Conservation (phyloP, 225 moss, liverwort and hornwort species). For the Marchantia polymorpha region DNA sequence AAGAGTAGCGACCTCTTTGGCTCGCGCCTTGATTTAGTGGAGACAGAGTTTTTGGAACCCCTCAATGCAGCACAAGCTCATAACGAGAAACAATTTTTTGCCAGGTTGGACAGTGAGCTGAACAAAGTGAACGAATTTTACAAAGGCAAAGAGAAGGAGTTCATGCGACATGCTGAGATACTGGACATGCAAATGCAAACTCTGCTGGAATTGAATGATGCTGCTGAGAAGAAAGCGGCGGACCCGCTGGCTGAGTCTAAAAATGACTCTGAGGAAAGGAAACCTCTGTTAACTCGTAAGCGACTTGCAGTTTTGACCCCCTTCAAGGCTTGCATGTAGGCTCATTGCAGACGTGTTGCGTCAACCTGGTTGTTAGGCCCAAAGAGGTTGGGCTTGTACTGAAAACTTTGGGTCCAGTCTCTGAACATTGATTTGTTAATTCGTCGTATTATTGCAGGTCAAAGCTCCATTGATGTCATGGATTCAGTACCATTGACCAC, state of each 20-base stretch:
- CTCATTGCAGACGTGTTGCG: background rate
- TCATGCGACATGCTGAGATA: slow-evolving; percentile 50
- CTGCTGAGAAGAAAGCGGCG: slow-evolving; percentile 25
- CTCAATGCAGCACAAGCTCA: slow-evolving; percentile 36
- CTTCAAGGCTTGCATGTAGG: background rate
- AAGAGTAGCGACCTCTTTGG: slow-evolving; percentile 24
- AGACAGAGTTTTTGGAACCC: slow-evolving; percentile 54
- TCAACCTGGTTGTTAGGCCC: background rate
- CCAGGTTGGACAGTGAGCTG: slow-evolving; percentile 59
- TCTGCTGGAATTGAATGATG: slow-evolving; percentile 51
- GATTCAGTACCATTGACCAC: slow-evolving; percentile 32
- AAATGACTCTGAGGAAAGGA: background rate
- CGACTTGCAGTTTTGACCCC: too few species aligned
- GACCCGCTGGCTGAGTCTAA: background rate
- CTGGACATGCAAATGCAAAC: slow-evolving; percentile 60
- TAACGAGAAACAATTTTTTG: slow-evolving; percentile 52
- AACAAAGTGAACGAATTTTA: slow-evolving; percentile 65
- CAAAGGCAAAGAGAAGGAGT: slow-evolving; percentile 57
- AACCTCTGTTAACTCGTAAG: slow-evolving; percentile 19
- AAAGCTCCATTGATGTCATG: slow-evolving; percentile 26
- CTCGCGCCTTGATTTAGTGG: slow-evolving; percentile 34
- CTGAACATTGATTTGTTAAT: background rate
- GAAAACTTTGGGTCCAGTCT: background rate
- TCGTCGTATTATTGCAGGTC: slow-evolving; percentile 29
- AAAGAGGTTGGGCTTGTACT: too few species aligned